Evolutionary conservation across 2,329 filamentous ascomycete genomes (phyloP), one percentile per base, ranked within the genome.

Genomic region (Colletotrichum destructivum): DNA sequence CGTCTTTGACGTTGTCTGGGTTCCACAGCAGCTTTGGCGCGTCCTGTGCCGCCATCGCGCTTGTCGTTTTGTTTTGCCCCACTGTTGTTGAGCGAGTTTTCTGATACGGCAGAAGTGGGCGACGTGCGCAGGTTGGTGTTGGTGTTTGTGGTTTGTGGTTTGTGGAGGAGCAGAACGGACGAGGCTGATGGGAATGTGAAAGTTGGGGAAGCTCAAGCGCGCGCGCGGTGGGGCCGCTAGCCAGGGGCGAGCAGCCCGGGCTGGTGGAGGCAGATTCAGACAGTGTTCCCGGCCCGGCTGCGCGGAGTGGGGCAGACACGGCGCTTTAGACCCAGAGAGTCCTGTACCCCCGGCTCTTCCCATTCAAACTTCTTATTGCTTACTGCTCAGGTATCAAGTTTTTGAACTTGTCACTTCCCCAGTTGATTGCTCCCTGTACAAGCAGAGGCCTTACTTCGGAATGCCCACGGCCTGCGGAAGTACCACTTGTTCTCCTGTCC

Each of bases 1-100:
- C 95, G 81, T 99, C 96, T 77, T 92, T 92, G 77, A 99, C 94
- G 77, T 98, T 98, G 78, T 99, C 96, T 21, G 94, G 91, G 80
- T 98, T 98, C 96, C 96, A 98, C 76, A 98, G 91, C 35, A 92
- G 86, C 78, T 86, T 86, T 23, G 70, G 70, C 66, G 60, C 35
- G 60, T 72, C 70, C 47, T 47, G 54, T 15, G 67, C 44, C 61
- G 70, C 66, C 70, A 72, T 72, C 70, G 54, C 59, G 59, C 61
- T 63, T 46, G 26, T 59, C 21, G 61, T 63, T 31, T 31, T 31
- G 6, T 7, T 31, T 31, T 31, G 6, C 8, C 8, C 8, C 31
- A 9, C 31, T 31, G 8, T 49, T 51, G 16, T n/a, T 44, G 9
- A 8, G 38, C 21, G 23, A 31, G 18, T 8, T 49, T 49, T 3